Evolutionary conservation across 2,329 filamentous ascomycete species (phyloP).

Genomic region (Escovopsis weberi): DNA sequence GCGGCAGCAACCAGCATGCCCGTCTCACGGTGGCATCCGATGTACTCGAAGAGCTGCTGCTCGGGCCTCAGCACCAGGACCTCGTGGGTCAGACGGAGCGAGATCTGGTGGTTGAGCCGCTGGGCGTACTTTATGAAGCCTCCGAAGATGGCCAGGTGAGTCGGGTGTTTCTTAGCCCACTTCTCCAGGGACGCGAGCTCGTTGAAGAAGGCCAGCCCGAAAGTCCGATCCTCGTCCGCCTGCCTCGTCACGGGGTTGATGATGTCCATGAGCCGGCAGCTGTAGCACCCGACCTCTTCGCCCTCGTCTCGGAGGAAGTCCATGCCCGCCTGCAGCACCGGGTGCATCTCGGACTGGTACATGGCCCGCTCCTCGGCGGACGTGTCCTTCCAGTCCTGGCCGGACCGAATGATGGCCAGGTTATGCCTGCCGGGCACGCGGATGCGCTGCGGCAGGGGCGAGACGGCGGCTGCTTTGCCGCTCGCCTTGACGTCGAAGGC

Average conservation of each 20-base stretch:
- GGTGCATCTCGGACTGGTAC: constrained; percentile 30
- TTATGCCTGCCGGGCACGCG: constrained; percentile 23
- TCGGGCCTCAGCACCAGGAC: constrained; percentile 22
- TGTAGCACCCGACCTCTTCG: constrained; percentile 26
- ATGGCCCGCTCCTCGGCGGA: constrained; percentile 24
- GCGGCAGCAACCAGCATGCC: constrained; percentile 14
- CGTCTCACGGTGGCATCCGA: constrained; percentile 22
- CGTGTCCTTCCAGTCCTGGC: constrained; percentile 29
- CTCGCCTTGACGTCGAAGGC: not conserved
- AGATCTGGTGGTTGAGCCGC: constrained; percentile 17
- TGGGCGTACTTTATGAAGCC: constrained; percentile 24
- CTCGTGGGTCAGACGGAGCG: constrained; percentile 26
- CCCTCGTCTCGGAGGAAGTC: constrained; percentile 28
- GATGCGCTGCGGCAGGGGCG: constrained; percentile 7
- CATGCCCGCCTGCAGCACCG: constrained; percentile 28
- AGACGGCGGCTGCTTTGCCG: not conserved
- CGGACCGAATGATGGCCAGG: constrained; percentile 28
- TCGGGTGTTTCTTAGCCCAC: constrained; percentile 25
- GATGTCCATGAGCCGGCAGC: constrained; percentile 28
- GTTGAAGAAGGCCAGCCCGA: constrained; percentile 27
- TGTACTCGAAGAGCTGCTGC: constrained; percentile 28
- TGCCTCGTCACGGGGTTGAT: constrained; percentile 13
- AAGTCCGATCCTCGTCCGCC: constrained; percentile 20
- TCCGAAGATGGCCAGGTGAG: constrained; percentile 26
- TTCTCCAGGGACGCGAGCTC: constrained; percentile 23